Evolutionary conservation across 2,329 filamentous ascomycete genomes (phyloP).

Genomic region (Fusarium sublunatum): DNA sequence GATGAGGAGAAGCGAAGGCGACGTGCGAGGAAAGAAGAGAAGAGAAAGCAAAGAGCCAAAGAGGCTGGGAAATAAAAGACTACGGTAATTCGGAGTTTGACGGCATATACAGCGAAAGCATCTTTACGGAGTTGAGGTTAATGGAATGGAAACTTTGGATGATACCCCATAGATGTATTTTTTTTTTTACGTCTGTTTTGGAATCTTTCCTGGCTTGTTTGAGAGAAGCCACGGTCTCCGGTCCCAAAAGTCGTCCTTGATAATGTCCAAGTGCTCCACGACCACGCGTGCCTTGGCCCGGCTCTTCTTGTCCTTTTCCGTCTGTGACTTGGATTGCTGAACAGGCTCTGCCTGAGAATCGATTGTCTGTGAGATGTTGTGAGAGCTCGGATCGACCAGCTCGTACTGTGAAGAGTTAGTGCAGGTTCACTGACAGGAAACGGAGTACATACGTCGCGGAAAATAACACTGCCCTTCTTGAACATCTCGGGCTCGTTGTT

Average conservation of each 20-base stretch:
- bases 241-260: constrained; percentile 95
- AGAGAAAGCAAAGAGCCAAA: constrained; percentile 48
- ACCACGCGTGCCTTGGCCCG: constrained; percentile 83
- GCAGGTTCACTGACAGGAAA: not conserved
- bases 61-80: constrained; percentile 34
- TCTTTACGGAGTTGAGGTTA: constrained; percentile 46
- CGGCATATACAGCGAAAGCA: constrained; percentile 33
- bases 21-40: constrained; percentile 57
- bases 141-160: constrained; percentile 41
- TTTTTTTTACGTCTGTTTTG: constrained; percentile 64
- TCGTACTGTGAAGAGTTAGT: constrained; percentile 68
- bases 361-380: constrained; percentile 59
- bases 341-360: constrained; percentile 64
- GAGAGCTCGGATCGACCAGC: constrained; percentile 68
- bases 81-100: constrained; percentile 16
- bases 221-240: constrained; percentile 85
- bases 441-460: constrained; percentile 73
- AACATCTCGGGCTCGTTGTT: constrained; percentile 95
- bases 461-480: constrained; percentile 92
- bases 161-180: constrained; percentile 49
- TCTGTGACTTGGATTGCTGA: constrained; percentile 79
- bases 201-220: constrained; percentile 76
- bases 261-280: constrained; percentile 90
- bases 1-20: constrained; percentile 61
- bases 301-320: constrained; percentile 84